phyloP scores from a whole-genome alignment of 2,329 filamentous ascomycete species.

The Phyllosticta ampelicida region DNA sequence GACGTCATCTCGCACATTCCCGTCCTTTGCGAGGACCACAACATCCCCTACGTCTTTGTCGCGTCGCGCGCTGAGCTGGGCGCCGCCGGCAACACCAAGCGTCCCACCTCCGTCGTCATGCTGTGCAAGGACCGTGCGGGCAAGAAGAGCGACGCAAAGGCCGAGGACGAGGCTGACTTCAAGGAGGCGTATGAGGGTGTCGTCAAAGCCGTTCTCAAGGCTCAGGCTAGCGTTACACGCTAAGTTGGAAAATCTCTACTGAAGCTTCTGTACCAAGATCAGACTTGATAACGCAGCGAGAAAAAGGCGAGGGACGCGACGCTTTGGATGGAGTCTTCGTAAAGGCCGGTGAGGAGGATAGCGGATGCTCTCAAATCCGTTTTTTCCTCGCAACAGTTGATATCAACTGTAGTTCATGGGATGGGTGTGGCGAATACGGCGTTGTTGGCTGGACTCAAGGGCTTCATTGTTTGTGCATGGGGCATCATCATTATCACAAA shows the following conservation, averaged over 20 bases:
- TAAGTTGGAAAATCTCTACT: constrained; percentile 14
- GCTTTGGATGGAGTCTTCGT: no score
- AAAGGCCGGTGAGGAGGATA: neutral
- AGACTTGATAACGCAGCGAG: neutral
- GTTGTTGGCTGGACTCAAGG: neutral
- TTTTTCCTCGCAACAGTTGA: neutral
- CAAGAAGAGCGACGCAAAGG: constrained; percentile 37
- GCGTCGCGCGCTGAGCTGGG: constrained; percentile 86
- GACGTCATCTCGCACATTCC: constrained; percentile 98
- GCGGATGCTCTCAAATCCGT: neutral
- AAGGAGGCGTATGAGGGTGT: constrained; percentile 45
- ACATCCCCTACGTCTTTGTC: constrained; percentile 93
- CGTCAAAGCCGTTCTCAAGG: constrained; percentile 49
- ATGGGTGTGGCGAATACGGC: neutral
- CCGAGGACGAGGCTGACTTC: constrained; percentile 36
- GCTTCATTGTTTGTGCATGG: neutral
- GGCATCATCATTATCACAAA: neutral
- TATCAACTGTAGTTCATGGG: neutral
- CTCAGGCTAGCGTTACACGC: constrained; percentile 46
- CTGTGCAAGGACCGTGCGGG: constrained; percentile 44
- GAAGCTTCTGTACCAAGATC: neutral
- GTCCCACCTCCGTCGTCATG: constrained; percentile 95
- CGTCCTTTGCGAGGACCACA: constrained; percentile 95
- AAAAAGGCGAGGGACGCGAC: neutral
- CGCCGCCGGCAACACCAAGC: constrained; percentile 86